Evolutionary conservation across 163 green algal species (phyloP), one percentile per base, ranked within the genome.

Genomic region (Trebouxiophyceae sp.): DNA sequence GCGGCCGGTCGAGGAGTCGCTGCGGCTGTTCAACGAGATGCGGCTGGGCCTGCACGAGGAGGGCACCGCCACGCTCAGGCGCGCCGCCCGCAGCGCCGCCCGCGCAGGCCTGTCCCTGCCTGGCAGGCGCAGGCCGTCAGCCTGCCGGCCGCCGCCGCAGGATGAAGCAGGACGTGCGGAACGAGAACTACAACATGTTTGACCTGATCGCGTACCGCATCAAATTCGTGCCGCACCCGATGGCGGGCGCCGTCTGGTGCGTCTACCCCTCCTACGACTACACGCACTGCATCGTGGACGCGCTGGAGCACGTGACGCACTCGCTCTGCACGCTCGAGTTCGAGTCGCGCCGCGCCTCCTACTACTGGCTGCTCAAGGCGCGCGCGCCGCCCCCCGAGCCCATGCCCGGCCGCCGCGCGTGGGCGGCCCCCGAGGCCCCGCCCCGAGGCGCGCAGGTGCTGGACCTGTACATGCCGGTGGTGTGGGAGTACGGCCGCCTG

Each of bases 231-330:
- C 27, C 57, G 57, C 89, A 89, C 75, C 81, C 79, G 7, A 71
- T 84, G 45, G 77, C 77, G 0, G 77, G 81, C 27, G 50, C 62
- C 30, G 27, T 6, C 26, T 94, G 90, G 89, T 97, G 91, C 82
- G 93, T 99, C 73, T 99, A 99, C 81, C 95, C 95, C 24, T 95
- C 84, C 28, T 99, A 99, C 71, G 95, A 99, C 86, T 99, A 92
- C 88, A 99, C 95, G 2, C 95, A 99, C 81, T 99, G 93, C 84
- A 63, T 99, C 27, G 80, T 97, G 65, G 95, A 99, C 77, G 74
- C 85, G 0, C 68, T 99, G 24, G 95, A 99, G 75, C 90, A 99
- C 79, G 91, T 99, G 70, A 96, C 91, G 1, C 95, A 99, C 81
- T 99, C 95, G 8, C 81, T 99, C 65, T 99, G 95, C 84, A 99